These are phyloP conservation scores for Salvia miltiorrhiza DNA, from an alignment of 257 asterid species.

Conservation along the genomic window DNA sequence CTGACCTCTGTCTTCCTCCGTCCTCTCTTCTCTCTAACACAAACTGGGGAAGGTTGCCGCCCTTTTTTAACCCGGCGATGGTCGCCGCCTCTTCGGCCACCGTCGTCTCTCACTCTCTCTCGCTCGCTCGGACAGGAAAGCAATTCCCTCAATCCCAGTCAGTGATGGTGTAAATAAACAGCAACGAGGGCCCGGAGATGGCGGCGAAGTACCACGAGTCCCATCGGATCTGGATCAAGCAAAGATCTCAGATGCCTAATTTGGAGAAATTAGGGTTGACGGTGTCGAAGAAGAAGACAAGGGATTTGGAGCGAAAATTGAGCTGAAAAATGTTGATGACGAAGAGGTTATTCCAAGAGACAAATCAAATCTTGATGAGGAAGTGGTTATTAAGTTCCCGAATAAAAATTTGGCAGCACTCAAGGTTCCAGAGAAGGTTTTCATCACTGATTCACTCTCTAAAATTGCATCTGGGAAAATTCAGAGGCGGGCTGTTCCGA, in stretches of 20 bases:
- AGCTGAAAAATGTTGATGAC: conserved; percentile 62
- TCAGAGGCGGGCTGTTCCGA: conserved; percentile 83
- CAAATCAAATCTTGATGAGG: conserved; percentile 59
- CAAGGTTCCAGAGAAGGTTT: conserved; percentile 96
- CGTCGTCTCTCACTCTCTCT: too few species aligned
- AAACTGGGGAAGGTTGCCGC: too few species aligned
- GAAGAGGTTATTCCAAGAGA: too few species aligned
- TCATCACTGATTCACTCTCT: conserved; percentile 78
- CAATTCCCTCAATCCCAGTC: too few species aligned
- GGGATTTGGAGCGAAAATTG: conserved; percentile 75
- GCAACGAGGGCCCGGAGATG: conserved; percentile 59
- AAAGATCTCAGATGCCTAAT: conserved; percentile 83
- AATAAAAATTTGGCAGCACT: conserved; percentile 87
- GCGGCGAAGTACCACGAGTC: conserved; percentile 84
- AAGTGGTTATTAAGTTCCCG: conserved; percentile 64
- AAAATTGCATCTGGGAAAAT: conserved; percentile 93
- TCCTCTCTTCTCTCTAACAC: too few species aligned
- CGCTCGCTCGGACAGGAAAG: too few species aligned
- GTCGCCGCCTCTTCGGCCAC: too few species aligned
- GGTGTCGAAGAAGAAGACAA: conserved; percentile 59
- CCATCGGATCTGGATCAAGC: conserved; percentile 70
- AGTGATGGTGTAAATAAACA: conserved; percentile 54
- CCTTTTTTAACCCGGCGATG: too few species aligned
- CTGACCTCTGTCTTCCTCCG: too few species aligned
- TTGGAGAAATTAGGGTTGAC: conserved; percentile 33